These are phyloP conservation scores for Fagus sylvatica DNA, from an alignment of 306 rosid genomes.

Conservation along the genomic window DNA sequence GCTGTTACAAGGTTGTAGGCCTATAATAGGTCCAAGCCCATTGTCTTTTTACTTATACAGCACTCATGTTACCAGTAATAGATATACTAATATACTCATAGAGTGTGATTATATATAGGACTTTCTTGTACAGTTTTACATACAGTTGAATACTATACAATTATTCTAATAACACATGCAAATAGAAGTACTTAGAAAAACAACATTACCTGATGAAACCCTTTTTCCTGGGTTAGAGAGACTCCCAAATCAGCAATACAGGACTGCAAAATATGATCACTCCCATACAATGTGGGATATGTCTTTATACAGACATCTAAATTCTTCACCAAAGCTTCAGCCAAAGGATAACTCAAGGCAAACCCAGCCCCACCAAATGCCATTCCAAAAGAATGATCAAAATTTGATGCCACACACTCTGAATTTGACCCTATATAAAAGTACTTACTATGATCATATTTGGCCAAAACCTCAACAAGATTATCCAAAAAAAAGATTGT, in stretches of 20 bases:
- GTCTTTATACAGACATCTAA: neutral
- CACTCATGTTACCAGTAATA: too few species aligned
- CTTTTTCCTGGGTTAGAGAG: neutral
- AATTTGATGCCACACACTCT: neutral
- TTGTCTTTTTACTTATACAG: too few species aligned
- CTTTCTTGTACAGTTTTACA: too few species aligned
- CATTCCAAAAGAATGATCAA: slow-evolving; percentile 3
- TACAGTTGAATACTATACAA: too few species aligned
- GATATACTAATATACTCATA: too few species aligned
- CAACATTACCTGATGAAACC: neutral
- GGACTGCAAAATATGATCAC: neutral
- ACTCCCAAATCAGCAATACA: slow-evolving; percentile 9
- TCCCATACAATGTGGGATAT: neutral
- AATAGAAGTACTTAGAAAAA: neutral
- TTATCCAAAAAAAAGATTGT: slow-evolving; percentile 2
- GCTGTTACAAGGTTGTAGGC: too few species aligned
- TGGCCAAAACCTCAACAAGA: neutral
- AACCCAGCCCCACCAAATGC: slow-evolving; percentile 4
- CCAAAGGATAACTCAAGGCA: slow-evolving; percentile 7
- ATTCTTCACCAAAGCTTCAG: neutral
- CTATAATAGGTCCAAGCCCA: too few species aligned
- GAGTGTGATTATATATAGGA: too few species aligned
- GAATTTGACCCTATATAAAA: slow-evolving; percentile 1
- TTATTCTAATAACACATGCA: too few species aligned
- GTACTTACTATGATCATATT: neutral